Conservation (phyloP, 805 yeast genomes). For the Zygosaccharomyces siamensis region DNA sequence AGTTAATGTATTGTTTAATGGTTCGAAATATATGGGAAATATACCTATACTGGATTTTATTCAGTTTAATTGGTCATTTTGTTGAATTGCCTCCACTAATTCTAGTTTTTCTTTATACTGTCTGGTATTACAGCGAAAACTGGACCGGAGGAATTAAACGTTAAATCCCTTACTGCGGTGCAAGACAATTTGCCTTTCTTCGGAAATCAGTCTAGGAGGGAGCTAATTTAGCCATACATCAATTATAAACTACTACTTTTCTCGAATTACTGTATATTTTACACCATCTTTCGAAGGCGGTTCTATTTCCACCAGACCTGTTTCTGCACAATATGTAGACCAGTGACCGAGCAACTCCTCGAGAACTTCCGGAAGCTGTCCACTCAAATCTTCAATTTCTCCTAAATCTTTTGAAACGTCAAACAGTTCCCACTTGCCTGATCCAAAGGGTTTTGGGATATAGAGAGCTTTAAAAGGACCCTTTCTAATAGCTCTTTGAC, state of each 20-base stretch:
- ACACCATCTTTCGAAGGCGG: constrained; percentile 5
- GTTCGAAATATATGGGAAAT: too few relatives aligned
- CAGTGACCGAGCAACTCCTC: constrained; percentile 44
- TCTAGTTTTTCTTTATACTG: too few relatives aligned
- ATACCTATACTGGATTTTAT: too few relatives aligned
- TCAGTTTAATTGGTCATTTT: too few relatives aligned
- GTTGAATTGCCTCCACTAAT: too few relatives aligned
- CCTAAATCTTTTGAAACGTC: constrained; percentile 45
- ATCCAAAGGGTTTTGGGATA: constrained; percentile 47
- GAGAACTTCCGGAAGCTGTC: constrained; percentile 35
- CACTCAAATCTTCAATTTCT: constrained; percentile 45
- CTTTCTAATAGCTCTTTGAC: constrained; percentile 51
- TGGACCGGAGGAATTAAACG: too few relatives aligned
- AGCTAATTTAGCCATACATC: too few relatives aligned
- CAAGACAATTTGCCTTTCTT: too few relatives aligned
- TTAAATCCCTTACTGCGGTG: too few relatives aligned
- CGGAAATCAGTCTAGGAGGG: too few relatives aligned
- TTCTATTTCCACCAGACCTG: constrained; percentile 40
- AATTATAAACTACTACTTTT: neutral
- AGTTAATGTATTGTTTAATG: too few relatives aligned
- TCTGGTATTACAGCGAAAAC: too few relatives aligned
- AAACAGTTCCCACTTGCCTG: constrained; percentile 48
- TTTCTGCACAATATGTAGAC: constrained; percentile 49
- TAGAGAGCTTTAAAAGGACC: constrained; percentile 46
- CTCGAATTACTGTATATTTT: constrained; percentile 4